Conservation (phyloP, 2,329 filamentous ascomycete species). For the Exophiala lecanii-corni region DNA sequence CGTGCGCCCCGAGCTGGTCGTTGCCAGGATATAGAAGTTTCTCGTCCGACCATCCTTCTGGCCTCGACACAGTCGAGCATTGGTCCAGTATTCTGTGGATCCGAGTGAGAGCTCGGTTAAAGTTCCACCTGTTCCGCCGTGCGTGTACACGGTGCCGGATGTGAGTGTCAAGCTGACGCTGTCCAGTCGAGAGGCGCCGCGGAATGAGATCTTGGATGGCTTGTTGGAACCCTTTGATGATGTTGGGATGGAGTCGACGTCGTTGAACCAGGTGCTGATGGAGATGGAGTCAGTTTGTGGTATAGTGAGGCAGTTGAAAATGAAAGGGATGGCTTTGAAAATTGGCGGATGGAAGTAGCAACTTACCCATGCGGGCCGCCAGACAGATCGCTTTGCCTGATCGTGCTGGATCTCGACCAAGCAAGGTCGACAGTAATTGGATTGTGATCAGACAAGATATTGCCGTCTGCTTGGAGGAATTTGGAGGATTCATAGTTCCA, state of each 20-base stretch:
- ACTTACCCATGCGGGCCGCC: not conserved
- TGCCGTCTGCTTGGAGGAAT: constrained; percentile 56
- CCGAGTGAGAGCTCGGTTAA: constrained; percentile 42
- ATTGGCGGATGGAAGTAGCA: too few relatives aligned
- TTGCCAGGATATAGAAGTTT: constrained; percentile 54
- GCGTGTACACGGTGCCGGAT: constrained; percentile 46
- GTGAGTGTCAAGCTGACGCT: constrained; percentile 45
- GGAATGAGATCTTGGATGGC: constrained; percentile 37
- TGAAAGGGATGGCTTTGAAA: too few relatives aligned
- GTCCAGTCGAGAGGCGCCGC: constrained; percentile 49
- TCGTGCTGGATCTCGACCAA: constrained; percentile 5
- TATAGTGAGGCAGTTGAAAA: too few relatives aligned
- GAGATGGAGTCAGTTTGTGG: not conserved
- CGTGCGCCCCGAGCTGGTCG: constrained; percentile 46
- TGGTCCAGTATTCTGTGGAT: constrained; percentile 46
- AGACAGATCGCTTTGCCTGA: constrained; percentile 1
- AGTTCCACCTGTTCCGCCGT: constrained; percentile 53
- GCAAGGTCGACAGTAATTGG: constrained; percentile 41
- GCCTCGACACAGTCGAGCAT: constrained; percentile 49
- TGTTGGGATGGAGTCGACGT: constrained; percentile 7
- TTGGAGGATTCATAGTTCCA: constrained; percentile 48
- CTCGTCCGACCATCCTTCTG: constrained; percentile 45
- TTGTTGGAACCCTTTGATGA: not conserved
- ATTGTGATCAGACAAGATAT: constrained; percentile 60
- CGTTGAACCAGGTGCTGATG: constrained; percentile 5